Base-by-base conservation (phyloP, 371 early-diverging fungal genomes). In the Lichtheimia ornata region DNA sequence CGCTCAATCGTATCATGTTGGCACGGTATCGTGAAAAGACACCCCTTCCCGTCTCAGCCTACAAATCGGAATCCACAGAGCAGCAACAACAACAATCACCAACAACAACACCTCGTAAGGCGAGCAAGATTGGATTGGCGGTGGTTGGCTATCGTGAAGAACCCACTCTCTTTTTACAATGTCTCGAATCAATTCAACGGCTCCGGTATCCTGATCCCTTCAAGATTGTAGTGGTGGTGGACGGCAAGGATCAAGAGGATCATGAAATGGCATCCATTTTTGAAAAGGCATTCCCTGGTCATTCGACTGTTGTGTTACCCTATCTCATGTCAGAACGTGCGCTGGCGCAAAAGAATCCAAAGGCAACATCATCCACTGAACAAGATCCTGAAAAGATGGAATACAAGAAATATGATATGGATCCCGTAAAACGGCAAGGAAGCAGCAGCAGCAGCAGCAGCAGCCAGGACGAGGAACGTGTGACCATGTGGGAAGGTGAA, bases 81-180 rank as follows among this genome's bases (percentile, higher is more conserved):
- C 49, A 18, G 42, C n/a, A 59, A 59, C 6, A 45, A 43, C 5
- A 60, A 59, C 53, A 14, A 11, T 20, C 14, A 50, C n/a, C 56
- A 11, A 30, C 40, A n/a, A 28, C 41, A 22, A 25, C 15, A n/a
- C 43, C 28, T 18, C 60, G 70, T 45, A 58, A 62, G n/a, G 71
- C 72, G 0, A 70, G 76, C 14, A 60, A 61, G 3, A 55, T 80
- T 43, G 85, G 83, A 0, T 58, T 83, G 11, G 72, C 83, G 22
- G 84, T 83, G 0, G 87, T 86, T 0, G 88, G 87, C 0, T 88
- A 88, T 56, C 77, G 87, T 20, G 88, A 88, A 73, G 87, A 86
- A 18, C 82, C 87, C 0, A 61, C 57, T 0, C 42, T 88, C 15
- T 81, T 88, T 61, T 71, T 76, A 9, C 74, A 79, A 20, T 88